A percentile compares a stretch with the other conserved stretches of the same genome.
These are phyloP conservation scores for Hordeum marinum DNA, from an alignment of 176 grass and related monocot species.

Conservation along the genomic window DNA sequence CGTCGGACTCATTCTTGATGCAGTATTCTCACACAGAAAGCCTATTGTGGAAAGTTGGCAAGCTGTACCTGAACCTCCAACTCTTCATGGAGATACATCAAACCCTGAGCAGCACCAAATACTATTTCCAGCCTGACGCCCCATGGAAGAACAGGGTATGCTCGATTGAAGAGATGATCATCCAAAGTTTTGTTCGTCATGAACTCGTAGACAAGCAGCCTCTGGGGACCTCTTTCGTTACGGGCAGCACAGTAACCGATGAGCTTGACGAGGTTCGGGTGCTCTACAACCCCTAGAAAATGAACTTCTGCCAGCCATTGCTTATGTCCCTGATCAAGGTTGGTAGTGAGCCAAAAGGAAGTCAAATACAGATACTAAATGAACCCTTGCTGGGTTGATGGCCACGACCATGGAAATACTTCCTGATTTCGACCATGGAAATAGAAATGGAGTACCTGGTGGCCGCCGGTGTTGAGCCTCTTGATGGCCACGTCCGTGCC, in stretches of 20 bases:
- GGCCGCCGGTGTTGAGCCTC: constrained; percentile 53
- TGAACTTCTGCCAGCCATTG: constrained; percentile 79
- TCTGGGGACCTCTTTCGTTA: constrained; percentile 48
- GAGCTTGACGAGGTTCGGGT: constrained; percentile 64
- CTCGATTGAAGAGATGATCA: constrained; percentile 67
- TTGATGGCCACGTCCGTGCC: constrained; percentile 55
- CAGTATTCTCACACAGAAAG: neutral
- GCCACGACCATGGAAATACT: no score
- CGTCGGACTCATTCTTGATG: neutral
- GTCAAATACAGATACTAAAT: neutral
- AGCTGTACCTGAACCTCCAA: constrained; percentile 68
- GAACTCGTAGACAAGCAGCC: constrained; percentile 74
- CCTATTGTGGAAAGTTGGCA: neutral
- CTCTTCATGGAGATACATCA: constrained; percentile 64
- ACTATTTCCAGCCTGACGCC: constrained; percentile 51
- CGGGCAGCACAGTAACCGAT: constrained; percentile 55
- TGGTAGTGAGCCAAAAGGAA: neutral
- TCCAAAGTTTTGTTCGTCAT: constrained; percentile 65
- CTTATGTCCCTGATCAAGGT: constrained; percentile 57
- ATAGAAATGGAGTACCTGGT: constrained; percentile 43
- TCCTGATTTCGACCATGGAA: neutral
- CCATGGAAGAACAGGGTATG: constrained; percentile 64
- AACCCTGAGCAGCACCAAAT: constrained; percentile 56
- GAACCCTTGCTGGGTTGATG: no score
- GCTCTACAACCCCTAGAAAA: constrained; percentile 68